phyloP scores from a whole-genome alignment of 345 rosid genomes.

The Hypericum perforatum region DNA sequence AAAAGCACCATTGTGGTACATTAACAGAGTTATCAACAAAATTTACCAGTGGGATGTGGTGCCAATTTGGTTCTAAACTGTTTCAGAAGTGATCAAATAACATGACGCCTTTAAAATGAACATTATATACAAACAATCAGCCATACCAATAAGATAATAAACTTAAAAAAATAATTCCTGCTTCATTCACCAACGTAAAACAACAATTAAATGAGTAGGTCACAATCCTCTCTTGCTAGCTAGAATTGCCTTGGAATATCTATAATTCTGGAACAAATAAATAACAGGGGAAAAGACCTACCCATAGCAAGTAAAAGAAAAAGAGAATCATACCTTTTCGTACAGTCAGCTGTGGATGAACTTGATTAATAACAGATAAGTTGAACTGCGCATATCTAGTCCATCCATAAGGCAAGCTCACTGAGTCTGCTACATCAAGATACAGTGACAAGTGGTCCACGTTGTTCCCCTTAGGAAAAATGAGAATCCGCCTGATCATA shows the following conservation, averaged over 20 bases:
- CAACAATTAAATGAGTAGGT: no score
- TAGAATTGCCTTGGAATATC: no score
- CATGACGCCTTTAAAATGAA: no score
- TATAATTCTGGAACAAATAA: neutral
- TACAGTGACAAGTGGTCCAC: constrained; percentile 93
- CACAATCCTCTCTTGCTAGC: no score
- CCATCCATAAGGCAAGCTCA: constrained; percentile 81
- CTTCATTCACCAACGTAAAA: no score
- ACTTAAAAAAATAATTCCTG: no score
- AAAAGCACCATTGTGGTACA: neutral
- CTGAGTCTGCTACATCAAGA: constrained; percentile 86
- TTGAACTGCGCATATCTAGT: constrained; percentile 90
- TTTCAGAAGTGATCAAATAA: no score
- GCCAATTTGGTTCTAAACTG: no score
- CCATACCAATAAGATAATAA: no score
- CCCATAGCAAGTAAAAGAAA: neutral
- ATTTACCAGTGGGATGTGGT: neutral
- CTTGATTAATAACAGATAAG: constrained; percentile 75
- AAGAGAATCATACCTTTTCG: constrained; percentile 53
- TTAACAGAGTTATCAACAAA: neutral
- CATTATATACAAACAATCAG: no score
- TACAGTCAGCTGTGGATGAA: constrained; percentile 54
- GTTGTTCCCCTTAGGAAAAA: constrained; percentile 84
- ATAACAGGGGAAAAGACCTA: neutral
- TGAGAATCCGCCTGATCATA: constrained; percentile 67